These are phyloP conservation scores for Caloboletus firmus DNA, from an alignment of 1,284 basidiomycete species.

Conservation along the genomic window DNA sequence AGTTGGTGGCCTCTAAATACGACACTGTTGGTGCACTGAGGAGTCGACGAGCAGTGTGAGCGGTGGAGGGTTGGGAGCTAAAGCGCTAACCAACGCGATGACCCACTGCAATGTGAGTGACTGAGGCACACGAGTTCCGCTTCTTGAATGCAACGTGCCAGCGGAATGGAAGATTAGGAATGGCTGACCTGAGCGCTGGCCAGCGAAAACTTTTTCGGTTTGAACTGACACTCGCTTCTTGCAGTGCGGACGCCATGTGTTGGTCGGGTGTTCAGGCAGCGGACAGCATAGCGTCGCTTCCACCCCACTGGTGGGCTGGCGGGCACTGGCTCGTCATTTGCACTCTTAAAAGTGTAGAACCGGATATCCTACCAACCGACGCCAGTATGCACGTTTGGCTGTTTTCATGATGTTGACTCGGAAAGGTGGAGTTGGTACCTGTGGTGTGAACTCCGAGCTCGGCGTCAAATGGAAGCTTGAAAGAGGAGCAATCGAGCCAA, in stretches of 20 bases:
- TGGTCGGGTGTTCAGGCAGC: neutral
- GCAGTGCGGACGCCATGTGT: neutral
- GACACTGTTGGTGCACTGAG: neutral
- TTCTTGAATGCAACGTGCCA: conserved; percentile 15
- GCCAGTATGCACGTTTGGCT: neutral
- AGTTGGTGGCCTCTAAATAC: neutral
- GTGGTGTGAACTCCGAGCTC: no score
- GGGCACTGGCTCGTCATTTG: neutral
- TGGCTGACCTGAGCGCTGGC: neutral
- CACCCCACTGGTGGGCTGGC: neutral
- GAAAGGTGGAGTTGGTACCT: no score
- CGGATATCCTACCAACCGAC: neutral
- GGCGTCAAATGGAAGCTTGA: no score
- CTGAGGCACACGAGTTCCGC: conserved; percentile 13
- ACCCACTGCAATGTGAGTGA: neutral
- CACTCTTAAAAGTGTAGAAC: neutral
- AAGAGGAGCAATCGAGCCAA: no score
- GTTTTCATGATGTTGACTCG: no score
- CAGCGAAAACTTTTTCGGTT: neutral
- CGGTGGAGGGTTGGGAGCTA: neutral
- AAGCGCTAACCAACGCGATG: neutral
- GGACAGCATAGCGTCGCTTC: no score
- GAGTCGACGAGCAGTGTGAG: neutral
- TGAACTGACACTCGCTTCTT: neutral
- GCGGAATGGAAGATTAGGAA: neutral